Conservation (phyloP, 1,284 basidiomycete species). For the Trichosporon sp. region DNA sequence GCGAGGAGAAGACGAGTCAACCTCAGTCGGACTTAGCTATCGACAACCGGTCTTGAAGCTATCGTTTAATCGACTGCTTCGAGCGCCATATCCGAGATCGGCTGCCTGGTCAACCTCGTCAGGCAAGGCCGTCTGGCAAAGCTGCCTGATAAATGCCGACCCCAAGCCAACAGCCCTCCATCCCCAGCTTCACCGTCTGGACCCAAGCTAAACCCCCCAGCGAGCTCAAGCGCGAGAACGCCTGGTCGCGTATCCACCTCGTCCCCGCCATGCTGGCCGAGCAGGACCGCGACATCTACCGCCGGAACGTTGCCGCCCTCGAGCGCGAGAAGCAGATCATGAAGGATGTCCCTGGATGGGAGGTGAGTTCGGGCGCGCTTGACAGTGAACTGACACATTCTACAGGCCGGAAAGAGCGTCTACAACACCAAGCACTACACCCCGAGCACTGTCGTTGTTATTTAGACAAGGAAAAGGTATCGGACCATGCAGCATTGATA, state of each 20-base stretch:
- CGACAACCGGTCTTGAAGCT: no score
- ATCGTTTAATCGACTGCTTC: no score
- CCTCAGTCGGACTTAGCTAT: no score
- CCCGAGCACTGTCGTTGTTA: slow-evolving; percentile 53
- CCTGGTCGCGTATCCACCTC: slow-evolving; percentile 93
- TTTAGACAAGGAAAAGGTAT: slow-evolving; percentile 31
- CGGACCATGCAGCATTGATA: slow-evolving; percentile 10
- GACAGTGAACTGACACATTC: background rate
- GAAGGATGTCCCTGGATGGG: slow-evolving; percentile 91
- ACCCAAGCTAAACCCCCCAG: slow-evolving; percentile 55
- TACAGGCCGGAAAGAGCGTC: slow-evolving; percentile 70
- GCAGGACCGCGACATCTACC: slow-evolving; percentile 82
- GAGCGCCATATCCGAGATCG: no score
- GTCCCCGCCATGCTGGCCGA: slow-evolving; percentile 89
- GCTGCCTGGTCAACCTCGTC: no score
- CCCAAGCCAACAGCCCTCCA: background rate
- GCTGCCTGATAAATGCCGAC: no score
- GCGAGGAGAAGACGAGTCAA: no score
- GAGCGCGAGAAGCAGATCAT: slow-evolving; percentile 86
- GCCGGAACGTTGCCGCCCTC: slow-evolving; percentile 71
- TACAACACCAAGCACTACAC: slow-evolving; percentile 80
- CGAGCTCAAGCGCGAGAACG: slow-evolving; percentile 87
- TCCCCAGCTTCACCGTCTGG: background rate
- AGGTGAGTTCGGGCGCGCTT: slow-evolving; percentile 74
- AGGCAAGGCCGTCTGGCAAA: no score